A percentile compares a stretch with the other conserved stretches of the same genome.
Evolutionary conservation across 345 rosid species (phyloP).

Genomic region (Pseudoturritis turrita): DNA sequence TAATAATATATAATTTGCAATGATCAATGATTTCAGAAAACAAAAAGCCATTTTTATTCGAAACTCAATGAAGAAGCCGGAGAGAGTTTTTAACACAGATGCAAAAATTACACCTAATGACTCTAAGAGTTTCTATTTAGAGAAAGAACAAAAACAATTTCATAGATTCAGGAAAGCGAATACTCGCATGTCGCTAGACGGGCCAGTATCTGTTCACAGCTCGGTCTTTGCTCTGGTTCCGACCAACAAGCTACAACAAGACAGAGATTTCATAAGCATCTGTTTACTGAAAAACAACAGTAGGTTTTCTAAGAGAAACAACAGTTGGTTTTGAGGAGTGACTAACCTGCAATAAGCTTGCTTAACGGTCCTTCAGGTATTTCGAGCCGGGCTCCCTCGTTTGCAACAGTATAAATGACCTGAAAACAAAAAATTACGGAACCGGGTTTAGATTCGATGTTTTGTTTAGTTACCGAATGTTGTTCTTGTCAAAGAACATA

Average conservation of each 20-base stretch:
- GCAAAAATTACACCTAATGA: neutral
- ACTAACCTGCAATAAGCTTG: slow-evolving; percentile 68
- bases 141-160: neutral
- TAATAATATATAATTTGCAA: slow-evolving; percentile 1
- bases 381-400: slow-evolving; percentile 64
- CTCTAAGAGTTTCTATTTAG: neutral
- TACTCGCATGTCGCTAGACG: slow-evolving; percentile 64
- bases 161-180: slow-evolving; percentile 34
- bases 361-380: slow-evolving; percentile 77
- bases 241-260: slow-evolving; percentile 76
- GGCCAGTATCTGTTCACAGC: slow-evolving; percentile 58
- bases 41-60: neutral
- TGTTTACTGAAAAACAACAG: neutral
- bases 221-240: slow-evolving; percentile 71
- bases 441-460: neutral
- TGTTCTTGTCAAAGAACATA: slow-evolving; percentile 27
- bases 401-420: slow-evolving; percentile 76
- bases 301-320: neutral
- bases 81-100: neutral
- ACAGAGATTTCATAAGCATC: neutral
- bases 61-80: neutral
- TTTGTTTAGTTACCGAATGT: neutral
- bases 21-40: slow-evolving; percentile 1
- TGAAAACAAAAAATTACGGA: slow-evolving; percentile 8
- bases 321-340: neutral